Base-by-base conservation (phyloP, 345 rosid species). In the Excoecaria agallocha region DNA sequence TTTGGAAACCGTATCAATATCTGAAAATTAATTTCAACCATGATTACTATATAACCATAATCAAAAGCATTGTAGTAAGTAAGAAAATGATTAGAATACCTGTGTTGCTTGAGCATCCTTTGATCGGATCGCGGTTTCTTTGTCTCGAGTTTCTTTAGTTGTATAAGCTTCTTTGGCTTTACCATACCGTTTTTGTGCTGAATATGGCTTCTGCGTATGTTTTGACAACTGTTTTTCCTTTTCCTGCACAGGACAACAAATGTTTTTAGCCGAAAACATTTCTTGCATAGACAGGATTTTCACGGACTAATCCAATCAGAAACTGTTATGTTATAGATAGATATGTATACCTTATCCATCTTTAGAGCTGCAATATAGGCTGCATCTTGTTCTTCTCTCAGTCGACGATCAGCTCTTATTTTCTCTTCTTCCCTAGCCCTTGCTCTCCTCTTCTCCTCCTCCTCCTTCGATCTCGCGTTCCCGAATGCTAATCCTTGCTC, bases 401-500 rank as follows among this genome's bases (percentile, higher is more conserved):
- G 70, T 69, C n/a, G 75, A 25, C 85, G 89, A 71, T 87, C 83
- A 0, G 84, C 87, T 80, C 82, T 78, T 39, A 82, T 64, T 72
- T 78, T 85, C 46, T 76, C 84, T 66, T 86, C 85, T 81, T 80
- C 82, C 73, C 68, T 82, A 55, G 75, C 78, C 38, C 17, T 78
- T 22, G 74, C 79, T 58, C 68, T 71, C 41, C 20, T 69, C 54
- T 46, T 72, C 22, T 72, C 79, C 43, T 77, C 72, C 30, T 30
- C 30, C 48, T 58, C 57, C 61, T 69, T 77, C 16, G 55, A 58
- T 37, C 74, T 79, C n/a, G n/a, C n/a, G n/a, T n/a, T n/a, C 15
- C 86, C 79, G 69, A 89, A 89, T 51, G 93, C 91, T 49, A 19
- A 4, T 38, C 93, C 91, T 78, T 87, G 86, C 76, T 89, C 93